These are phyloP conservation scores for Panicum hallii DNA, from an alignment of 202 grass and related monocot genomes.

Conservation along the genomic window DNA sequence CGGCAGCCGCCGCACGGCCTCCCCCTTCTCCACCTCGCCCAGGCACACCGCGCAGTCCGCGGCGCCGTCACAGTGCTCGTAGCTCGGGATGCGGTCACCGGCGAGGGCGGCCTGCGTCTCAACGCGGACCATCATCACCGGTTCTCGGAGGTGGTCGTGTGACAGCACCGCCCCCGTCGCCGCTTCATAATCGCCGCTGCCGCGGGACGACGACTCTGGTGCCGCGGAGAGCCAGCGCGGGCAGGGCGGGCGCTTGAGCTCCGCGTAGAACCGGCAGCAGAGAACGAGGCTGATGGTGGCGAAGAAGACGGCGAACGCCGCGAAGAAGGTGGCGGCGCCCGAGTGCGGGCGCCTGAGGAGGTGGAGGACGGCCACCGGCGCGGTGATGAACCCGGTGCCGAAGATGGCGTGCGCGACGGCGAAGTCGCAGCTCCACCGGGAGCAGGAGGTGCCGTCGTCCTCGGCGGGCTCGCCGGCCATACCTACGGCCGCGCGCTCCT, in stretches of 20 bases:
- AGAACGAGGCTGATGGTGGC: constrained; percentile 30
- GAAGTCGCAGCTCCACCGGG: too few species aligned
- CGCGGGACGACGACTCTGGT: background rate
- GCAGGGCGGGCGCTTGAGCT: constrained; percentile 45
- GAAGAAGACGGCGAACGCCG: constrained; percentile 18
- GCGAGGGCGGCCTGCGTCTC: background rate
- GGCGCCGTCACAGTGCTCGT: background rate
- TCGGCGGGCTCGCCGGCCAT: too few species aligned
- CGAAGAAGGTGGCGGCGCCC: constrained; percentile 24
- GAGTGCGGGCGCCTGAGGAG: constrained; percentile 30
- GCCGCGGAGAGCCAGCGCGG: constrained; percentile 4
- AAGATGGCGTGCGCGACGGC: too few species aligned
- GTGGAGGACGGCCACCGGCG: constrained; percentile 28
- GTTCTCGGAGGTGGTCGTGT: background rate
- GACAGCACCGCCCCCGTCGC: background rate
- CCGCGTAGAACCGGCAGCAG: constrained; percentile 53
- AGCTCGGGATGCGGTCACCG: background rate
- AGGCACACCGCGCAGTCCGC: constrained; percentile 45
- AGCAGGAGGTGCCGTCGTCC: too few species aligned
- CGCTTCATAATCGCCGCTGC: background rate
- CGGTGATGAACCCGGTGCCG: constrained; percentile 10
- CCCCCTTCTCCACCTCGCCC: constrained; percentile 29
- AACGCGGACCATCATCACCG: background rate
- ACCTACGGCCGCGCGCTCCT: too few species aligned
- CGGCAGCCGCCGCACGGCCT: constrained; percentile 44